Conservation (phyloP, 2,329 filamentous ascomycete species). For the Colletotrichum scovillei region DNA sequence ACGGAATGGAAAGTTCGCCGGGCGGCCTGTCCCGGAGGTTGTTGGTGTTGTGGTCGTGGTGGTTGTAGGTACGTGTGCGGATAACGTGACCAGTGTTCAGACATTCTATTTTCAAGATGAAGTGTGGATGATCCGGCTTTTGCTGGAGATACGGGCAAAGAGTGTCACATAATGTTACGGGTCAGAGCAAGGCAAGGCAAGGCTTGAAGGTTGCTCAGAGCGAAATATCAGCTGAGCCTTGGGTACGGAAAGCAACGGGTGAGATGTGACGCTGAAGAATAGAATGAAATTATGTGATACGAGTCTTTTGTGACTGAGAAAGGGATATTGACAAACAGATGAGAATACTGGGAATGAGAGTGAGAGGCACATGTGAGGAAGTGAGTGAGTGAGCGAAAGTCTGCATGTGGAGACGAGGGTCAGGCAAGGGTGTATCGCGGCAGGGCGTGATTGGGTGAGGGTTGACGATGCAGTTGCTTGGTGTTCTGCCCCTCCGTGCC, state of each 20-base stretch:
- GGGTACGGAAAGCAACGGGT: background rate
- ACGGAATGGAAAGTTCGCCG: constrained; percentile 19
- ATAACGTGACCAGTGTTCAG: background rate
- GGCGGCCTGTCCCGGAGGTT: constrained; percentile 3
- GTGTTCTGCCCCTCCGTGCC: background rate
- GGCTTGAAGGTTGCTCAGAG: no score
- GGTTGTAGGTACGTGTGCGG: background rate
- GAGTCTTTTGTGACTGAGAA: background rate
- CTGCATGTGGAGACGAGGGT: background rate
- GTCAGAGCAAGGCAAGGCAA: background rate
- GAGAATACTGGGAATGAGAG: background rate
- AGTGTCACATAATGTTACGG: background rate
- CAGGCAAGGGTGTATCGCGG: constrained; percentile 1
- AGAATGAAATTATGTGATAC: background rate
- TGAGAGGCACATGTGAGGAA: background rate
- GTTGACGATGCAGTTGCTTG: background rate
- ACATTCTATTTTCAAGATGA: background rate
- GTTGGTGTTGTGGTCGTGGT: background rate
- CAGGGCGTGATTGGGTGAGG: constrained; percentile 10
- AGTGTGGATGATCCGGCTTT: background rate
- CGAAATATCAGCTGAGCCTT: no score
- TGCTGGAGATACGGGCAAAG: background rate
- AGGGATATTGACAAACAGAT: background rate
- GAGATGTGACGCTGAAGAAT: background rate
- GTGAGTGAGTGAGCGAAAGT: background rate